Conservation (phyloP, 768 basidiomycete genomes). For the Rhodotorula babjevae region DNA sequence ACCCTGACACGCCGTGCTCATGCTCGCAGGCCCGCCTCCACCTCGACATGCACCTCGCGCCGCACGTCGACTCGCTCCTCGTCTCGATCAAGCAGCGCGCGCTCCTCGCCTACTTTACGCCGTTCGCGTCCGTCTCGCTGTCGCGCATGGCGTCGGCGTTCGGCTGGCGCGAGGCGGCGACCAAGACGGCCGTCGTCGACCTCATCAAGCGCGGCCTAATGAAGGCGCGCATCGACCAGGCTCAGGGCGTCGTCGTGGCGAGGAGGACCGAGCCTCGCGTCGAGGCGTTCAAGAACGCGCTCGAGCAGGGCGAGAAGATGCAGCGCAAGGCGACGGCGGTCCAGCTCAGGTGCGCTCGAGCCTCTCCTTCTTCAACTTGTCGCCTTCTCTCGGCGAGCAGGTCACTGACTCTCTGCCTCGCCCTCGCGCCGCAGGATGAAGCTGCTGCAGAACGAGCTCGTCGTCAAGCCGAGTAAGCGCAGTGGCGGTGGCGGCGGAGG, state of each 20-base stretch:
- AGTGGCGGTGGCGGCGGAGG: background rate
- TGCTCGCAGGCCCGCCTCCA: conserved; percentile 26
- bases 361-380: background rate
- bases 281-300: conserved; percentile 68
- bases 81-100: conserved; percentile 70
- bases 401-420: too few species aligned
- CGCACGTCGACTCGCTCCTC: conserved; percentile 64
- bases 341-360: conserved; percentile 24
- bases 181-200: conserved; percentile 66
- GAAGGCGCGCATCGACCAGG: conserved; percentile 46
- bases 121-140: conserved; percentile 77
- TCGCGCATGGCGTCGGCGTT: conserved; percentile 81
- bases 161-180: conserved; percentile 68
- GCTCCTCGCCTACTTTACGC: conserved; percentile 81
- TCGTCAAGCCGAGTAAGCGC: conserved; percentile 16
- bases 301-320: conserved; percentile 67
- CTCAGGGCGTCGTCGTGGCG: conserved; percentile 16
- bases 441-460: conserved; percentile 66
- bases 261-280: conserved; percentile 52
- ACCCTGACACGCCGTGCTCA: background rate
- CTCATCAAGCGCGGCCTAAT: conserved; percentile 75
- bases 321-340: conserved; percentile 57
- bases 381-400: background rate
- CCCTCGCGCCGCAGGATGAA: conserved; percentile 18
- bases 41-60: conserved; percentile 68